These are phyloP conservation scores for Penicillium brevicompactum DNA, from an alignment of 2,329 filamentous ascomycete species.

Conservation along the genomic window DNA sequence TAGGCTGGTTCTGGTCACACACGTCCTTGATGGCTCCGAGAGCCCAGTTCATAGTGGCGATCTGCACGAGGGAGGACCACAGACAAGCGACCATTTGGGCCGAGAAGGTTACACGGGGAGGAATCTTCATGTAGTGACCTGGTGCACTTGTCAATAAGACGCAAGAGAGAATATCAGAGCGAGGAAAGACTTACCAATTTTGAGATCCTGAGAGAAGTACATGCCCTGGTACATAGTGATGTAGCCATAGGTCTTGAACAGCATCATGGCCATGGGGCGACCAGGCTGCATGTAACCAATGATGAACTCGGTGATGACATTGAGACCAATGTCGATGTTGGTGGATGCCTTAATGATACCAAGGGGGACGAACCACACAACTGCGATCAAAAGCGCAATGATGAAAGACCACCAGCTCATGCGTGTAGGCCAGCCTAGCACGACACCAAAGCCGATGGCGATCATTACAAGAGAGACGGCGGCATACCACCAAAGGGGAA, in stretches of 20 bases:
- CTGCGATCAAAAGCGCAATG: conserved; percentile 65
- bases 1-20: conserved; percentile 61
- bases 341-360: conserved; percentile 69
- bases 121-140: conserved; percentile 65
- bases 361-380: conserved; percentile 63
- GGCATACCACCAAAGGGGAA: conserved; percentile 61
- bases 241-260: conserved; percentile 76
- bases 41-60: conserved; percentile 49
- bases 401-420: conserved; percentile 74
- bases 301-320: conserved; percentile 73
- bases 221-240: conserved; percentile 68
- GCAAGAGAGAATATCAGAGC: not conserved
- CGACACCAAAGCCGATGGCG: conserved; percentile 51
- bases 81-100: conserved; percentile 55
- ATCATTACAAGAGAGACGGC: conserved; percentile 52
- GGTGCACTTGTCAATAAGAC: not conserved
- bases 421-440: conserved; percentile 63
- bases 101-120: conserved; percentile 54
- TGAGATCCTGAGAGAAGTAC: conserved; percentile 67
- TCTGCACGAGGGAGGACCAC: conserved; percentile 54
- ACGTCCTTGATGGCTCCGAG: conserved; percentile 62
- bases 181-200: conserved; percentile 48
- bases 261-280: conserved; percentile 71
- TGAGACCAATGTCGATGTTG: conserved; percentile 68
- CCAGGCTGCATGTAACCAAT: conserved; percentile 74